phyloP scores from a whole-genome alignment of 108 stramenopile genomes.

The Stephanodiscus triporus region DNA sequence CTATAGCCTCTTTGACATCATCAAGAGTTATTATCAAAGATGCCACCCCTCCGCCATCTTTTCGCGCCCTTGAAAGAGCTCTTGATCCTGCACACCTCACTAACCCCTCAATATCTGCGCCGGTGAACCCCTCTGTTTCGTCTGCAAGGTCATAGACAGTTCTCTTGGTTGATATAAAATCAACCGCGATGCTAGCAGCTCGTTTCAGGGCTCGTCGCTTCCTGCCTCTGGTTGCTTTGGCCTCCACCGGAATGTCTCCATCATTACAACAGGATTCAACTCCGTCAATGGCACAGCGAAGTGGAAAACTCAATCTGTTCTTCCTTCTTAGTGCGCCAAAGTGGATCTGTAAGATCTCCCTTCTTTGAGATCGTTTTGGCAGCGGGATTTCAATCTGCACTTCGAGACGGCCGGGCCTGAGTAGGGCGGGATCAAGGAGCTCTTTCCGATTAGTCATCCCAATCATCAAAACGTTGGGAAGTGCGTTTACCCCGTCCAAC shows the following conservation, averaged over 20 bases:
- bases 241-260: not conserved
- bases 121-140: slow-evolving; percentile 78
- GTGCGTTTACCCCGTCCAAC: slow-evolving; percentile 82
- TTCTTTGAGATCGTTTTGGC: slow-evolving; percentile 49
- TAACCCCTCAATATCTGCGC: slow-evolving; percentile 92
- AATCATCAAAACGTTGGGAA: slow-evolving; percentile 79
- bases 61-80: slow-evolving; percentile 65
- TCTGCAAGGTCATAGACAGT: slow-evolving; percentile 6
- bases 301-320: slow-evolving; percentile 67
- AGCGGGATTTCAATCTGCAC: slow-evolving; percentile 84
- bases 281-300: slow-evolving; percentile 83
- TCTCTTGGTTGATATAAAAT: slow-evolving; percentile 20
- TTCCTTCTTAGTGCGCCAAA: slow-evolving; percentile 65
- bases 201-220: slow-evolving; percentile 40
- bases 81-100: slow-evolving; percentile 88
- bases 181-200: slow-evolving; percentile 15
- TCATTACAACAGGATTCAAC: slow-evolving; percentile 11
- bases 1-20: slow-evolving; percentile 74
- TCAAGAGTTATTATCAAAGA: slow-evolving; percentile 77
- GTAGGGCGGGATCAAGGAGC: slow-evolving; percentile 77
- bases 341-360: slow-evolving; percentile 76
- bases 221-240: slow-evolving; percentile 14
- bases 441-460: slow-evolving; percentile 88
- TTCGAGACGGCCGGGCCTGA: slow-evolving; percentile 84
- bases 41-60: slow-evolving; percentile 70